Evolutionary conservation across 176 grass and related monocot species (phyloP).

Genomic region (Areca catechu): DNA sequence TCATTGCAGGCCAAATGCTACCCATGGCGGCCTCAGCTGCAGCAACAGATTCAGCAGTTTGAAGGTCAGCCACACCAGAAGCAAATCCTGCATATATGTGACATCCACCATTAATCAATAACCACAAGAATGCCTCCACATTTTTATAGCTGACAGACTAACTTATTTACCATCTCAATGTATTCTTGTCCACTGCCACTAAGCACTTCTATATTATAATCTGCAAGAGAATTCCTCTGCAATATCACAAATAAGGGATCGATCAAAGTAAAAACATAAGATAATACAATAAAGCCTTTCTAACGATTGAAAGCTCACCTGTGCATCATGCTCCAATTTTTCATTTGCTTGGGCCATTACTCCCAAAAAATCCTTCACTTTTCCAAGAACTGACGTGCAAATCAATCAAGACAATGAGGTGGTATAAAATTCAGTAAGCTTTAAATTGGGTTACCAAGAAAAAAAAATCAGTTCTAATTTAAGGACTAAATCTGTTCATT

Average conservation of each 20-base stretch:
- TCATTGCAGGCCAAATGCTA: conserved; percentile 24
- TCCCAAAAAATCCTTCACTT: no score
- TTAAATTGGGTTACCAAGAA: no score
- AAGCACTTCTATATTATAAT: conserved; percentile 62
- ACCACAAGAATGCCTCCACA: background rate
- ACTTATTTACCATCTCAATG: conserved; percentile 76
- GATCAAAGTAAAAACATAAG: no score
- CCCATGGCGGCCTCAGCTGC: conserved; percentile 54
- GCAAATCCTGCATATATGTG: conserved; percentile 51
- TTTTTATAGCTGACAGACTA: conserved; percentile 1
- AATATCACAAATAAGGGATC: background rate
- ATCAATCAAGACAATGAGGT: no score
- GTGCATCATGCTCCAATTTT: no score
- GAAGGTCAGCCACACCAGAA: conserved; percentile 72
- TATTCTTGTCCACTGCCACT: conserved; percentile 65
- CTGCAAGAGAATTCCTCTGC: conserved; percentile 57
- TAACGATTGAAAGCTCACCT: no score
- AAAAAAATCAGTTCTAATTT: no score
- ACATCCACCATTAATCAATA: background rate
- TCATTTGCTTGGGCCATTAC: no score
- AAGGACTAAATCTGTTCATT: no score
- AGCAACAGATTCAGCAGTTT: conserved; percentile 57
- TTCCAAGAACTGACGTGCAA: no score
- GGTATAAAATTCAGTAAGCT: no score
- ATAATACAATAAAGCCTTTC: no score